phyloP scores from a whole-genome alignment of 2,329 filamentous ascomycete species.

The Acephala macrosclerotiorum region DNA sequence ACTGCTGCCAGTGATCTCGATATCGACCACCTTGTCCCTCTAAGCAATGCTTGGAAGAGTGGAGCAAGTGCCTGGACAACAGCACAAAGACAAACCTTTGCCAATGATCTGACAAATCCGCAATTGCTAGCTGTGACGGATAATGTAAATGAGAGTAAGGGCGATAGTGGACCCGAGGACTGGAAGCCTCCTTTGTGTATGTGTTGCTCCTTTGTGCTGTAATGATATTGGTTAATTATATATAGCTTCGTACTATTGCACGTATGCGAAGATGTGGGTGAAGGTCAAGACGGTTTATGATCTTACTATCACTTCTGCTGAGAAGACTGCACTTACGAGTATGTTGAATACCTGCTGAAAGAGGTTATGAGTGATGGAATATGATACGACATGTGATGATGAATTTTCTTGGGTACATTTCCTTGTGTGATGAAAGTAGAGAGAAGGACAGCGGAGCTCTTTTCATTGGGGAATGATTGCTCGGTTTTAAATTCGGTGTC shows the following conservation, averaged over 20 bases:
- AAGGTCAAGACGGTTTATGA: constrained; percentile 78
- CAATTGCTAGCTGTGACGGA: constrained; percentile 84
- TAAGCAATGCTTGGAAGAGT: constrained; percentile 84
- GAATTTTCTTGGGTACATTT: background rate
- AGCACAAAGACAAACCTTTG: constrained; percentile 69
- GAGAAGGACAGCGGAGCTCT: background rate
- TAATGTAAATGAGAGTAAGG: constrained; percentile 75
- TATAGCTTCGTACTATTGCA: constrained; percentile 72
- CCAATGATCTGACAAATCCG: constrained; percentile 78
- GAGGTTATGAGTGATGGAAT: background rate
- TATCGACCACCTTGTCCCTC: constrained; percentile 84
- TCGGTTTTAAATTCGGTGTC: too few relatives aligned
- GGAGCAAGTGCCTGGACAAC: constrained; percentile 78
- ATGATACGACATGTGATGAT: background rate
- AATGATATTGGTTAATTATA: constrained; percentile 24
- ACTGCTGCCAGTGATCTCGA: constrained; percentile 73
- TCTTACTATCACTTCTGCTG: constrained; percentile 72
- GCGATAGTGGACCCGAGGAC: constrained; percentile 75
- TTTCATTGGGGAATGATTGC: background rate
- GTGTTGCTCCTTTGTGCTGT: constrained; percentile 28
- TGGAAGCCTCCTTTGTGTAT: constrained; percentile 76
- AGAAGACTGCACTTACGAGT: constrained; percentile 71
- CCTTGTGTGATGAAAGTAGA: background rate
- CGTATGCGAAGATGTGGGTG: constrained; percentile 77
- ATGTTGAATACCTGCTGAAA: constrained; percentile 71